Conservation (phyloP, 164 flowering plant genomes). For the Echeveria elegans region DNA sequence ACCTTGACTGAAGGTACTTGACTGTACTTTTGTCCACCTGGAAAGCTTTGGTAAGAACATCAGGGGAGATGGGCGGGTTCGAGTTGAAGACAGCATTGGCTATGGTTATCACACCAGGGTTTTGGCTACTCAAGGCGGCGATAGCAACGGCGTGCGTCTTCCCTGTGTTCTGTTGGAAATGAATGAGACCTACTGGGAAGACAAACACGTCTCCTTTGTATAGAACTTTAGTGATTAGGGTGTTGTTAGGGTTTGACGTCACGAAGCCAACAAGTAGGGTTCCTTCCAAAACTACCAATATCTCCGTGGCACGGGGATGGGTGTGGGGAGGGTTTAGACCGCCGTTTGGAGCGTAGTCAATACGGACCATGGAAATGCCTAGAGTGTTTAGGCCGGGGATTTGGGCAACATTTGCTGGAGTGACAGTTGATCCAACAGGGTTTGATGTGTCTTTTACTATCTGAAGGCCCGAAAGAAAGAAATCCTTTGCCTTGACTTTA, state of each 20-base stretch:
- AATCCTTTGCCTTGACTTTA: background rate
- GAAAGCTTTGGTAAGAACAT: background rate
- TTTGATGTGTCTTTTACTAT: background rate
- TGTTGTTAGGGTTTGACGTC: background rate
- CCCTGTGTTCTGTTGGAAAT: background rate
- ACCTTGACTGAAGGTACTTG: background rate
- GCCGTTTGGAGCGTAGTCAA: slow-evolving; percentile 2
- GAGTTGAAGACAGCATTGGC: slow-evolving; percentile 3
- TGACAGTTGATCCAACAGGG: slow-evolving; percentile 1
- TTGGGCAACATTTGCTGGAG: background rate
- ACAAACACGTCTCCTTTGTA: slow-evolving; percentile 7
- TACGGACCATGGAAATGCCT: slow-evolving; percentile 1
- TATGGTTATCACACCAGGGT: background rate
- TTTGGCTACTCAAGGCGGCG: background rate
- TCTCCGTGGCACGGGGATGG: slow-evolving; percentile 5
- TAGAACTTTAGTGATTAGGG: background rate
- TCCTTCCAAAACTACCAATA: slow-evolving; percentile 2
- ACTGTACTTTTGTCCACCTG: background rate
- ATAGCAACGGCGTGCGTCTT: background rate
- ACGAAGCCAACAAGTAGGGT: background rate
- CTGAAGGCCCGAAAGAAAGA: background rate
- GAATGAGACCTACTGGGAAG: slow-evolving; percentile 4
- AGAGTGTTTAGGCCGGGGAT: slow-evolving; percentile 1
- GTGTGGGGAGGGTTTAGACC: background rate
- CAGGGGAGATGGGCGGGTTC: background rate